phyloP scores from a whole-genome alignment of 1,284 basidiomycete species.

The Peniophora sp. region DNA sequence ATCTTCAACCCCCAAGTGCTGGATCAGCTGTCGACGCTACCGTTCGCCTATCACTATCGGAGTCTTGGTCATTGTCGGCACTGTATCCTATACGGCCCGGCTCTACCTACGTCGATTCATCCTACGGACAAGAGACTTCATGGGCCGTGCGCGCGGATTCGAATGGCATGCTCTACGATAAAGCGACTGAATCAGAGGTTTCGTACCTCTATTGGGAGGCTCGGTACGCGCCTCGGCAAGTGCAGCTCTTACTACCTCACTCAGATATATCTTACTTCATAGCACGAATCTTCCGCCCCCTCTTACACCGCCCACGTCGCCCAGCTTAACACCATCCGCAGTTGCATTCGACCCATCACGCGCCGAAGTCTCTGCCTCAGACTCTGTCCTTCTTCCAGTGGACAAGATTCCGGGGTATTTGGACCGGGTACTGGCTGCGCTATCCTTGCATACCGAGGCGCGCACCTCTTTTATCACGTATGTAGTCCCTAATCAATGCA shows the following conservation, averaged over 20 bases:
- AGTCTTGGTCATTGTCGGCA: conserved; percentile 16
- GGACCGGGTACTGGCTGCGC: conserved; percentile 21
- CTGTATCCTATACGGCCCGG: conserved; percentile 12
- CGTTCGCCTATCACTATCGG: too few relatives aligned
- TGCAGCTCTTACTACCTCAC: too few relatives aligned
- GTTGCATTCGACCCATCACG: conserved; percentile 6
- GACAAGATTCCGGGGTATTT: conserved; percentile 25
- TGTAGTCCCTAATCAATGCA: background rate
- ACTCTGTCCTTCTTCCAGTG: conserved; percentile 23
- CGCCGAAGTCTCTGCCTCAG: conserved; percentile 4
- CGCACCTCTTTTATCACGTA: conserved; percentile 35
- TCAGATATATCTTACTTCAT: background rate
- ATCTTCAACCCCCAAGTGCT: too few relatives aligned
- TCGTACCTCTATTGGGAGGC: conserved; percentile 30
- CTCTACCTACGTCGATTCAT: background rate
- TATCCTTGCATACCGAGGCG: conserved; percentile 32
- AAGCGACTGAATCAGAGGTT: conserved; percentile 13
- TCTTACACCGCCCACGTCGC: conserved; percentile 1
- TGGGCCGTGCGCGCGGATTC: conserved; percentile 20
- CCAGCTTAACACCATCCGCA: conserved; percentile 1
- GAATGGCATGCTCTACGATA: conserved; percentile 19
- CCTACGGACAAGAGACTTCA: conserved; percentile 10
- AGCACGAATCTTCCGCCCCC: background rate
- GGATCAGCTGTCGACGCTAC: too few relatives aligned
- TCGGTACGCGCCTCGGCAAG: conserved; percentile 1